Evolutionary conservation across 169 alveolate genomes (phyloP), one percentile per base, ranked within the genome.

Genomic region (Amoebophrya sp.): DNA sequence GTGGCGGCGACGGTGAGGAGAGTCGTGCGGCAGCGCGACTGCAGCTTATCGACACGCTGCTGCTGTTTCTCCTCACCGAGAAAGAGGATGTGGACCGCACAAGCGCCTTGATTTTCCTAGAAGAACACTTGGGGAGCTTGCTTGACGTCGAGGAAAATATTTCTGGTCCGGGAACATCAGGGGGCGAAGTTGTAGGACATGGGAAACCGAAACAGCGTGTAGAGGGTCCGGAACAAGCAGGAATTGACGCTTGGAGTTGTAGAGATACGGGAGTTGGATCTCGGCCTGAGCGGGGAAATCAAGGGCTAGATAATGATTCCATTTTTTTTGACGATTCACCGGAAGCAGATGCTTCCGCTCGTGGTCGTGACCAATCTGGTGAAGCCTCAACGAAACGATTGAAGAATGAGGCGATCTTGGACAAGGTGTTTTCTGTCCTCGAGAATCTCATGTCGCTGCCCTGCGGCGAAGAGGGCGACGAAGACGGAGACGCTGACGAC

Each of bases 361-460:
- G n/a, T n/a, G 65, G 65, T 18, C 65, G 18, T 18, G 18, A 12
- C 29, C 6, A 12, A 6, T 18, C 6, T 18, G 65, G 65, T 12
- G 65, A 47, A 12, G 65, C 65, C n/a, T 36, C 29, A 33, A 83
- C 0, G n/a, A 34, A 33, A 29, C 24, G 14, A 36, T 14, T 18
- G 14, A 0, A 0, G 23, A 40, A 83, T 0, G 47, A 91, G 41
- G 78, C 90, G 90, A 91, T 91, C 36, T 41, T 92, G 41, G 90
- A 90, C 47, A 92, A 92, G 39, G 93, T 92, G 0, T 92, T 83
- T 54, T 92, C 89, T 29, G 93, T 92, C 53, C 92, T 92, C 39
- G 93, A 92, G 55, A 92, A 92, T 34, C 54, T 92, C 41, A 53
- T 92, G 76, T 91, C 92, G 26, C 55, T 91, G 29, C 93, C 93